These are phyloP conservation scores for Petasospora rhodanensis DNA, from an alignment of 1,139 yeast genomes.

Conservation along the genomic window DNA sequence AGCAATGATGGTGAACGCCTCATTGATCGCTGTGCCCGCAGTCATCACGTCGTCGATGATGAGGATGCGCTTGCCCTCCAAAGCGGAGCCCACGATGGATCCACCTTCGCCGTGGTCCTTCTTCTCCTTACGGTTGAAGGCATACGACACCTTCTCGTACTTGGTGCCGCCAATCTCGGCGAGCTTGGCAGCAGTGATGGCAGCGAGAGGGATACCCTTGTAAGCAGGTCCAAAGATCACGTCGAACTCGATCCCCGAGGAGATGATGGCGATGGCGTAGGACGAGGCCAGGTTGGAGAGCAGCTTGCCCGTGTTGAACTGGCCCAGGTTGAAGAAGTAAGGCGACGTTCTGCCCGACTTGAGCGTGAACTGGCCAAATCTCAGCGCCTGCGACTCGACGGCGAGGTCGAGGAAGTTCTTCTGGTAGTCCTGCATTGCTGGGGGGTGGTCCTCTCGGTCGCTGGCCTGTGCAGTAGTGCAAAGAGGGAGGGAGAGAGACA, in stretches of 20 bases:
- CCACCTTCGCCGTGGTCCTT: conserved; percentile 99
- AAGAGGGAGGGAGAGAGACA: too few species aligned
- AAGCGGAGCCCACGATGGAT: conserved; percentile 77
- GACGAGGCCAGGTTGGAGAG: conserved; percentile 78
- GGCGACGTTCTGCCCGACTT: conserved; percentile 95
- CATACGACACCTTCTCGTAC: conserved; percentile 59
- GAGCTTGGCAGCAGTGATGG: conserved; percentile 85
- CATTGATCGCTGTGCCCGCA: conserved; percentile 97
- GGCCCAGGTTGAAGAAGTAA: conserved; percentile 91
- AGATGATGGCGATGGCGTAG: conserved; percentile 83
- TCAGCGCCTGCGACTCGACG: conserved; percentile 71
- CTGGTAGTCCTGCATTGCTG: conserved; percentile 52
- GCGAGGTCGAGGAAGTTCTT: conserved; percentile 75
- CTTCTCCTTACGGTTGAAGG: conserved; percentile 86
- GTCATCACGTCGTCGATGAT: conserved; percentile 97
- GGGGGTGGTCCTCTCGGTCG: too few species aligned
- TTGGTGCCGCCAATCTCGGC: conserved; percentile 85
- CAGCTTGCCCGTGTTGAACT: conserved; percentile 75
- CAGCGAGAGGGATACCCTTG: conserved; percentile 94
- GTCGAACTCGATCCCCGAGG: conserved; percentile 78
- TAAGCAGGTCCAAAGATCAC: conserved; percentile 96
- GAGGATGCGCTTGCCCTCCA: conserved; percentile 66
- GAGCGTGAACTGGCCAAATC: conserved; percentile 83
- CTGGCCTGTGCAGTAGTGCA: too few species aligned
- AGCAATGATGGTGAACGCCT: conserved; percentile 79